Base-by-base conservation (phyloP, 75 land plant species). In the Ceratopteris richardii region DNA sequence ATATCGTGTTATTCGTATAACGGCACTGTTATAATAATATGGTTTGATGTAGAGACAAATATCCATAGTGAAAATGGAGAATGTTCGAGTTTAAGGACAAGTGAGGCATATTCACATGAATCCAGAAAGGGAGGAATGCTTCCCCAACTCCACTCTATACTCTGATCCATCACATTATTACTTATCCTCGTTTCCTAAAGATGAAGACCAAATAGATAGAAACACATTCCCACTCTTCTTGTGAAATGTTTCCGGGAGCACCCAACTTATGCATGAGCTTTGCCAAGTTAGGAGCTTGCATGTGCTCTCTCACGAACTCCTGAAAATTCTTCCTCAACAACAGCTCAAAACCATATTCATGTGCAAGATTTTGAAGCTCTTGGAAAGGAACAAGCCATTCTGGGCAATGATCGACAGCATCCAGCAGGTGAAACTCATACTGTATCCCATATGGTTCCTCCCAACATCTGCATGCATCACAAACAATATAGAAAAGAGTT, bases 141-240 rank as follows among this genome's bases (percentile, higher is more conserved):
- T n/a, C n/a, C n/a, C n/a, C n/a, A n/a, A n/a, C n/a, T n/a, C n/a
- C n/a, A n/a, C n/a, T n/a, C n/a, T n/a, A n/a, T n/a, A n/a, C n/a
- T n/a, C n/a, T n/a, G n/a, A n/a, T n/a, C n/a, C n/a, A n/a, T n/a
- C n/a, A n/a, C n/a, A n/a, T n/a, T n/a, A n/a, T n/a, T n/a, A n/a
- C n/a, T n/a, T n/a, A n/a, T n/a, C n/a, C n/a, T n/a, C n/a, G n/a
- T 17, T 46, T 46, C 17, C 21, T 5, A 14, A 46, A 46, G 48
- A 20, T 17, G 17, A 46, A 46, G 17, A 20, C 48, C 21, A 46
- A 46, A 14, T 46, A 46, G 21, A 46, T 17, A 20, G 48, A 46
- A 14, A 46, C 48, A 46, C 48, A 46, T 46, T 46, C 48, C 48
- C 48, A 46, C 48, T 46, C 48, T 46, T 46, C 48, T 3, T 4